Percentiles rank a stretch among this genome's conserved stretches.
Conservation (phyloP, 2,329 filamentous ascomycete genomes). For the Penicillium decumbens region DNA sequence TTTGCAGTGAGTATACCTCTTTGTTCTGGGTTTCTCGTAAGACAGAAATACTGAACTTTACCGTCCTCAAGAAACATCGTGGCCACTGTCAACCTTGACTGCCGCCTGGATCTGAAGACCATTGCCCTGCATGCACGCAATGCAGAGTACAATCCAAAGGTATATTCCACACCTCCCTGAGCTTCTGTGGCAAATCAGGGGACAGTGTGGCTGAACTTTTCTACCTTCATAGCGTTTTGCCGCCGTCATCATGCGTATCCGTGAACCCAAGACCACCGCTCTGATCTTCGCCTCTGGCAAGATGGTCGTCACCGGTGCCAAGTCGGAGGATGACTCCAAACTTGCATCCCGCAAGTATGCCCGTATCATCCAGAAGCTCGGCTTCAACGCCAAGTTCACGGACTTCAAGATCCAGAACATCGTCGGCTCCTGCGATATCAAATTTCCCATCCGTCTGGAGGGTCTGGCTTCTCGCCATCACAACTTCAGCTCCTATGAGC, state of each 20-base stretch:
- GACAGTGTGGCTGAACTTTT: constrained; percentile 44
- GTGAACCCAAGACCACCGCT: constrained; percentile 96
- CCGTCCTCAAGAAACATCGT: constrained; percentile 80
- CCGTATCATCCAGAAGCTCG: constrained; percentile 98
- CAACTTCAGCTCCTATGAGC: constrained; percentile 99
- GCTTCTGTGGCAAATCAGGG: constrained; percentile 28
- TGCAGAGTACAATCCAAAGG: constrained; percentile 98
- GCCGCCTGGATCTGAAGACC: constrained; percentile 95
- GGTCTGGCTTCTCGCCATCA: constrained; percentile 95
- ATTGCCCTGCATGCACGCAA: constrained; percentile 97
- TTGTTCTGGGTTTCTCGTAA: constrained; percentile 35
- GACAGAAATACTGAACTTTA: constrained; percentile 43
- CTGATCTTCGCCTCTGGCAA: constrained; percentile 98
- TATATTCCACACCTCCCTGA: constrained; percentile 49
- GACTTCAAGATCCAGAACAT: constrained; percentile 99
- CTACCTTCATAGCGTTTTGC: constrained; percentile 73
- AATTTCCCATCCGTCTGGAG: constrained; percentile 96
- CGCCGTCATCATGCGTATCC: constrained; percentile 98
- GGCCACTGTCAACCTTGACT: constrained; percentile 96
- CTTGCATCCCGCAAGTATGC: constrained; percentile 96
- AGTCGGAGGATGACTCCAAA: constrained; percentile 96
- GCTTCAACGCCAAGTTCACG: constrained; percentile 98
- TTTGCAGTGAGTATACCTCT: constrained; percentile 81
- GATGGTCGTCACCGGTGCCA: constrained; percentile 98
- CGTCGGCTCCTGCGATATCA: constrained; percentile 97